These are phyloP conservation scores for Stephanodiscus minutulus DNA, from an alignment of 108 stramenopile species.

Conservation along the genomic window DNA sequence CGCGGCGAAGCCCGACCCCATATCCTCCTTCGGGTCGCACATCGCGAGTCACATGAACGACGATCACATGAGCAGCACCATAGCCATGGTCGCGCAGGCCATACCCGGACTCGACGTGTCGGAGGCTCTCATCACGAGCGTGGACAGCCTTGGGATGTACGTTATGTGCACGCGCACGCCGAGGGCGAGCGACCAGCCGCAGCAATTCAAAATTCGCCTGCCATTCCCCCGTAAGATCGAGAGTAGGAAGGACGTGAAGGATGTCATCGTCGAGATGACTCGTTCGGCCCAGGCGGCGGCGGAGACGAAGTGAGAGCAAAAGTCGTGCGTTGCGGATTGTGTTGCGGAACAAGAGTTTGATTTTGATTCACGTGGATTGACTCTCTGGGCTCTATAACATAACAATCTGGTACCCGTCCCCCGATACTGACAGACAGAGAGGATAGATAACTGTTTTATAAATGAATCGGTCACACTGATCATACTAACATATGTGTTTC, in stretches of 20 bases:
- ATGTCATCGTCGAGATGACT: conserved; percentile 87
- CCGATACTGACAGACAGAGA: too few species aligned
- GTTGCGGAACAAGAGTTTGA: too few species aligned
- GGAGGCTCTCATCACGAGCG: conserved; percentile 84
- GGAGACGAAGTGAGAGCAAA: background rate
- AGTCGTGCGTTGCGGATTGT: too few species aligned
- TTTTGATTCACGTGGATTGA: too few species aligned
- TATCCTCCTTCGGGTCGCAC: conserved; percentile 72
- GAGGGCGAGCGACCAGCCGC: conserved; percentile 65
- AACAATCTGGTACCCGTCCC: too few species aligned
- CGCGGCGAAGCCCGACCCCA: conserved; percentile 78
- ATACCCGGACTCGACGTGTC: conserved; percentile 78
- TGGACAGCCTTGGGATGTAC: conserved; percentile 94
- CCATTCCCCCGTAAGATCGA: conserved; percentile 71
- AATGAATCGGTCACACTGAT: too few species aligned
- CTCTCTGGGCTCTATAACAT: too few species aligned
- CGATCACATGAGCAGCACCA: conserved; percentile 85
- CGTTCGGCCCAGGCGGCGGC: conserved; percentile 32
- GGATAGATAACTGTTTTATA: too few species aligned
- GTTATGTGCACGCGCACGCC: conserved; percentile 83
- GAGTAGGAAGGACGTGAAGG: conserved; percentile 80
- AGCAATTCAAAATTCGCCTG: conserved; percentile 81
- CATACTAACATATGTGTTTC: too few species aligned
- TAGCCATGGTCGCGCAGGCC: conserved; percentile 86
- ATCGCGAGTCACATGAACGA: conserved; percentile 96